Evolutionary conservation across 495 filamentous ascomycete genomes (phyloP), one percentile per base, ranked within the genome.

Genomic region (Viridothelium virens): DNA sequence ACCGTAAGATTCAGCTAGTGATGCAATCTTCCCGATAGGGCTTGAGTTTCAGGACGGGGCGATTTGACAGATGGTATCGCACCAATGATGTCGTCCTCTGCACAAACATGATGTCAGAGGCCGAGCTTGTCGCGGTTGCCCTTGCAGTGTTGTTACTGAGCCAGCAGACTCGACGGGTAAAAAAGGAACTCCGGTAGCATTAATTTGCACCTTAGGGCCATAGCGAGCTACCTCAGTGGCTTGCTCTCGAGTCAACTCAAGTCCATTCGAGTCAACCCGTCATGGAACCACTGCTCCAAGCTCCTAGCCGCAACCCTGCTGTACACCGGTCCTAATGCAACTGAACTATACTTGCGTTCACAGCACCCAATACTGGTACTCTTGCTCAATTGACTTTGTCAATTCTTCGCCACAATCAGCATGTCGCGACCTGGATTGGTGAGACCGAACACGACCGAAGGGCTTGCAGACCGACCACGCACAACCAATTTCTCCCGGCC

Each of bases 31-130:
- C n/a, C 53, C 53, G n/a, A 59, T 33, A 9, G 25, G 53, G 53
- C 18, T 36, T 31, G 33, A n/a, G 6, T 59, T 4, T 7, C 14
- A 2, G 4, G 4, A 59, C 14, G 18, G n/a, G 53, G 18, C 9
- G 18, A n/a, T 5, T 36, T 59, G n/a, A 36, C 18, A 59, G 53
- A 59, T 59, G 18, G 5, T 6, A 59, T 59, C 53, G 53, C 9
- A 18, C 53, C 53, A 59, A 59, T 59, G 6, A 31, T 9, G 18
- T 59, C 25, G 89, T 38, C 90, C 91, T 9, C 94, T 79, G 5
- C 90, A n/a, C 90, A 31, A 87, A 90, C 53, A 90, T 86, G 66
- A 96, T 84, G 66, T 91, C 91, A 38, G 91, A 94, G 10, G 89
- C 88, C 62, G 31, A 33, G 3, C 53, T 59, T 9, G 4, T 5